Evolutionary conservation across 768 basidiomycete species (phyloP), one percentile per base, ranked within the genome.

Genomic region (Neoboletus subvelutipes): DNA sequence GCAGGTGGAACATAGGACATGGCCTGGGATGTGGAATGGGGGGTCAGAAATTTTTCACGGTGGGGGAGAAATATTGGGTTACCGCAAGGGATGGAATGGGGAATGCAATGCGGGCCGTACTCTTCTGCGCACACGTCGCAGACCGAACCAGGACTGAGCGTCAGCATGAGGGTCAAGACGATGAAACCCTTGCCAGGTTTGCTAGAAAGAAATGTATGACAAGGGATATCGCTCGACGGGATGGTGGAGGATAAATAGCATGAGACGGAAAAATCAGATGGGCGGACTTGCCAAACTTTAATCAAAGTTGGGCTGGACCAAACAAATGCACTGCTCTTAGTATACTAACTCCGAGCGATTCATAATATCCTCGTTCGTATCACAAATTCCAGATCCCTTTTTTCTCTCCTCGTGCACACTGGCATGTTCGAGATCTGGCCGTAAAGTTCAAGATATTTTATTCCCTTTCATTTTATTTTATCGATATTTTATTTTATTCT

Each of bases 121-220:
- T 91, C 88, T 76, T 91, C 89, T 68, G 89, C 89, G 79, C 90
- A 92, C 69, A 92, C 90, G 80, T 92, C 90, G 85, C 90, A 92
- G 73, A 85, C 80, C 72, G 87, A 90, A 75, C 87, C 87, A 73
- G 87, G 83, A 77, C 77, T 81, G 69, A 92, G 87, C 72, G 89
- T 87, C 77, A 92, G 83, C 90, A 92, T 92, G 70, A 69, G 66
- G 68, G 69, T 70, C 71, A 72, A 73, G 71, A 68, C 73, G 68
- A 67, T 67, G 61, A 71, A 64, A 70, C 72, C 72, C 72, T 72
- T 70, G 70, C 65, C 71, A 72, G 67, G 72, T 73, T 70, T 68
- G 72, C 68, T 71, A 65, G 66, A 73, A 67, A 64, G 62, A 74
- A 75, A 70, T 63, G 59, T 72, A 64, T 71, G 78, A 74, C 71